Evolutionary conservation across 495 filamentous ascomycete genomes (phyloP), one percentile per base, ranked within the genome.

Genomic region (Aspergillus avenaceus): DNA sequence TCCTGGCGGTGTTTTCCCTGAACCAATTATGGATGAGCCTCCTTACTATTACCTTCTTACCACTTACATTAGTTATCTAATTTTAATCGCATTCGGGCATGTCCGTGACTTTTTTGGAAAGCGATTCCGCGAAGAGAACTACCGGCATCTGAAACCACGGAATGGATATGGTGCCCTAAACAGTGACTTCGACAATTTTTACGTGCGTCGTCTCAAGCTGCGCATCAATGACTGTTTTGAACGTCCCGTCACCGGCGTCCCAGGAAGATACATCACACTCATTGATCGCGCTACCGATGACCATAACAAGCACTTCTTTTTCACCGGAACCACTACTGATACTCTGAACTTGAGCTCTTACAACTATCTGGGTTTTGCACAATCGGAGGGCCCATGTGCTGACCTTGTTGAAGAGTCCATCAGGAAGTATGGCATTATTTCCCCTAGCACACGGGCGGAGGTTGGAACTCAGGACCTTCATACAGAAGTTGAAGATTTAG

Each of bases 161-260:
- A 88, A 97, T 67, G 93, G 93, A 34, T 97, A 96, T 66, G 93
- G 91, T 14, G 88, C 93, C n/a, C 75, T 98, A 57, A 97, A 97
- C 68, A 95, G 89, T 56, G 93, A 97, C 69, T 98, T 98, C 59
- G 93, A 98, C 73, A 97, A 90, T 69, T 98, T 98, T 68, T 98
- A 98, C 69, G 88, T 93, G 29, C 82, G 93, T 41, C 80, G 93
- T 50, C 65, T 97, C 60, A 96, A 98, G 74, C 76, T 89, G 75
- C 84, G 93, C 42, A 91, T 98, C 56, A 95, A 96, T 56, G 95
- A 98, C 70, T 96, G 90, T 71, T 98, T 98, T 65, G 84, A 89
- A 55, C 81, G 93, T 27, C 91, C 92, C 11, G 85, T 85, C 42
- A 96, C 89, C 18, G 93, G 93, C 41, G 95, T 97, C 43, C 93